A percentile compares a stretch with the other conserved stretches of the same genome.
Evolutionary conservation across 352 stramenopile species (phyloP).

Genomic region (Saprolegnia parasitica): DNA sequence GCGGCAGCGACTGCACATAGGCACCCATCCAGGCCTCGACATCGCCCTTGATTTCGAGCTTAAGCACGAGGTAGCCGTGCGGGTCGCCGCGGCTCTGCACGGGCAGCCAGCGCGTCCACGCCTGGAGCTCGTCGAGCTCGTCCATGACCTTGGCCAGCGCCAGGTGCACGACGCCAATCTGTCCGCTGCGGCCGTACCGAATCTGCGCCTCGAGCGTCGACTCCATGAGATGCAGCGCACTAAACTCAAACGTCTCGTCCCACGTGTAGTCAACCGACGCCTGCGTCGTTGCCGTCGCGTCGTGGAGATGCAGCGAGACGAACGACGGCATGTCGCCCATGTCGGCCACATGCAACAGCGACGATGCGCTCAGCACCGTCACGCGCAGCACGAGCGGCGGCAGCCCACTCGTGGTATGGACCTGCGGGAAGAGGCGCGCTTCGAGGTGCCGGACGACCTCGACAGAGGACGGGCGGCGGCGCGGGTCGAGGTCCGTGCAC

Average conservation of each 20-base stretch:
- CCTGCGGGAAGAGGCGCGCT: neutral
- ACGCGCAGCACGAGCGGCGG: neutral
- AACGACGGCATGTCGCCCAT: neutral
- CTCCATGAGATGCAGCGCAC: neutral
- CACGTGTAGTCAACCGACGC: neutral
- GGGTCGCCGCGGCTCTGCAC: conserved; percentile 10
- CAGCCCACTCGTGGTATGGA: neutral
- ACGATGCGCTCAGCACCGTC: neutral
- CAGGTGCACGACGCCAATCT: neutral
- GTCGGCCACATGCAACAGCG: neutral
- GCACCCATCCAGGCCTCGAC: neutral
- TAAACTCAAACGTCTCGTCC: conserved; percentile 24
- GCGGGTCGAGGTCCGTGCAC: conserved; percentile 2
- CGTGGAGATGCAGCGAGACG: neutral
- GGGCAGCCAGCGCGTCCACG: neutral
- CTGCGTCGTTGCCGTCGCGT: neutral
- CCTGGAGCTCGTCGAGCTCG: neutral
- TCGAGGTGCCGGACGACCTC: neutral
- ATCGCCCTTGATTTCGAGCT: neutral
- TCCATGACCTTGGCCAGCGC: neutral
- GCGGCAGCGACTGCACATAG: neutral
- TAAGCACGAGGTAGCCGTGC: neutral
- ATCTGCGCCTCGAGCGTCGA: neutral
- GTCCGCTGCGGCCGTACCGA: neutral
- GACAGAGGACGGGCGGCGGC: neutral